Percentiles rank a stretch among this genome's conserved stretches.
phyloP scores from a whole-genome alignment of 768 basidiomycete genomes.

The Suillus variegatus region DNA sequence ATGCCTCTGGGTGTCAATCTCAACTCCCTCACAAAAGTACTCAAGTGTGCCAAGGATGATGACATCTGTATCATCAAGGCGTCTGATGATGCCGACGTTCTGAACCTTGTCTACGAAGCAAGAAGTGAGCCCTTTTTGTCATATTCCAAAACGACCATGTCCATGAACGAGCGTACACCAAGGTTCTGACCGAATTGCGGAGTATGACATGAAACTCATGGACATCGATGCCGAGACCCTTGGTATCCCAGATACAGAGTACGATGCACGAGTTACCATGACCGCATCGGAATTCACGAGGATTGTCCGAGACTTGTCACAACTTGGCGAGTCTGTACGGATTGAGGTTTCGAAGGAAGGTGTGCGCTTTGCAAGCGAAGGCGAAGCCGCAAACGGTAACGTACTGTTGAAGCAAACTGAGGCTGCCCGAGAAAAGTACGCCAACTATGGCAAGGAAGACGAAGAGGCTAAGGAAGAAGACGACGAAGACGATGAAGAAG shows the following conservation, averaged over 20 bases:
- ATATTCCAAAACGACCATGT: not conserved
- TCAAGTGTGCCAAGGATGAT: constrained; percentile 97
- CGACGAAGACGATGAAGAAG: constrained; percentile 46
- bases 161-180: not conserved
- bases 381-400: constrained; percentile 90
- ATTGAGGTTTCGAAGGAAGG: constrained; percentile 98
- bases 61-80: constrained; percentile 92
- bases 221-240: constrained; percentile 96
- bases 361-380: constrained; percentile 88
- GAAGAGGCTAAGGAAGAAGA: constrained; percentile 42
- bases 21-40: constrained; percentile 86
- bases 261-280: constrained; percentile 91
- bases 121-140: constrained; percentile 57
- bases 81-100: constrained; percentile 83
- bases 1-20: constrained; percentile 92
- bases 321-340: constrained; percentile 90
- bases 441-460: constrained; percentile 43
- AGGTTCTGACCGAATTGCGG: constrained; percentile 93
- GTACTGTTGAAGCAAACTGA: constrained; percentile 81
- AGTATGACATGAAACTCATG: constrained; percentile 99
- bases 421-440: constrained; percentile 42
- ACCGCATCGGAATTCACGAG: constrained; percentile 84
- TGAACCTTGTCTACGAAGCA: constrained; percentile 89
- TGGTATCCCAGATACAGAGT: constrained; percentile 95
- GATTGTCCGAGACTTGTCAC: constrained; percentile 89